Percentiles rank a stretch among this genome's conserved stretches.
Conservation (phyloP, 371 early-diverging fungal genomes). For the Mucor circinelloides region DNA sequence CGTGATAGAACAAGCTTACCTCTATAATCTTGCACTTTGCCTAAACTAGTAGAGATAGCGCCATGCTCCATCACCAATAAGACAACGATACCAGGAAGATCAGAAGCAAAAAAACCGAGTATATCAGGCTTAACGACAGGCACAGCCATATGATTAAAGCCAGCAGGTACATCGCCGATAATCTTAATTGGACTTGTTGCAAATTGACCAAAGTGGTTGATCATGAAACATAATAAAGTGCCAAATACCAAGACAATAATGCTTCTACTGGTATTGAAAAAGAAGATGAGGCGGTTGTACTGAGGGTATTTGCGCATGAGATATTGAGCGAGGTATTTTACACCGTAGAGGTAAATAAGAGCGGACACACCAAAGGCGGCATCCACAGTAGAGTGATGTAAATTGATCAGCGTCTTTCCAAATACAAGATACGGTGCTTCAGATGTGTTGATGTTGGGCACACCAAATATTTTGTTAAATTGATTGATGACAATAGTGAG, state of each 20-base stretch:
- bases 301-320: constrained; percentile 44
- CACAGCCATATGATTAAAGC: constrained; percentile 63
- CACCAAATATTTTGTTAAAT: constrained; percentile 74
- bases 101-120: constrained; percentile 46
- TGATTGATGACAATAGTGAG: constrained; percentile 80
- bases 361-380: constrained; percentile 63
- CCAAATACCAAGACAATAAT: constrained; percentile 77
- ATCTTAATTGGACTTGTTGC: constrained; percentile 54
- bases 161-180: constrained; percentile 72
- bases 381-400: constrained; percentile 55
- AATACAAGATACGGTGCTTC: constrained; percentile 61
- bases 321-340: constrained; percentile 37
- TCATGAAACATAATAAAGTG: constrained; percentile 69
- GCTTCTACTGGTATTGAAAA: constrained; percentile 65
- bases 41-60: constrained; percentile 82
- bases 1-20: constrained; percentile 21
- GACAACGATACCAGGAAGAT: constrained; percentile 70
- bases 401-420: constrained; percentile 51
- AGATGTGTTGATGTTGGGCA: constrained; percentile 66
- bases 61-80: constrained; percentile 86
- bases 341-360: constrained; percentile 49
- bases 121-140: constrained; percentile 50
- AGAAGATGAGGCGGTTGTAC: constrained; percentile 41
- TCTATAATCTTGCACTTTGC: constrained; percentile 59
- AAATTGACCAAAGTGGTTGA: constrained; percentile 50